Percentiles rank a stretch among this genome's conserved stretches.
These are phyloP conservation scores for Scolecobasidium constrictum DNA, from an alignment of 2,329 filamentous ascomycete genomes.

Conservation along the genomic window DNA sequence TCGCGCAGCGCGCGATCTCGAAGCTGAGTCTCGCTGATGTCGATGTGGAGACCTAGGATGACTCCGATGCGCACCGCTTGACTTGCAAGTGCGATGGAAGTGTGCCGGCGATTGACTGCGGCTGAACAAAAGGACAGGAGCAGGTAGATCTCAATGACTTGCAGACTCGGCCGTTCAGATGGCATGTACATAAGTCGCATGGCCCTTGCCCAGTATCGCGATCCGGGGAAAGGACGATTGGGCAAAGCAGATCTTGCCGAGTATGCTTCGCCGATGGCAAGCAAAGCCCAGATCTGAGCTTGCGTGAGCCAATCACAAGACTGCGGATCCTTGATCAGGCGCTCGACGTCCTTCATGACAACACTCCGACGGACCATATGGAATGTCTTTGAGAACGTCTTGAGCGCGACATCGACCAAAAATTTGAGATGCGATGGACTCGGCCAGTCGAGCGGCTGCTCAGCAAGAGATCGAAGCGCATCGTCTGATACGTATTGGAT, in stretches of 20 bases:
- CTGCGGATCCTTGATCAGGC: constrained; percentile 14
- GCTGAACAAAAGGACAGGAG: constrained; percentile 37
- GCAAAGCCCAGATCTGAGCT: constrained; percentile 34
- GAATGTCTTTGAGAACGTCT: constrained; percentile 29
- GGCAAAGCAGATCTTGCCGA: constrained; percentile 27
- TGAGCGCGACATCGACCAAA: constrained; percentile 30
- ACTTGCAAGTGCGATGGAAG: constrained; percentile 32
- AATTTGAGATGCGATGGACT: constrained; percentile 26
- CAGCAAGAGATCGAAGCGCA: constrained; percentile 23
- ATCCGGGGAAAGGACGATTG: constrained; percentile 29
- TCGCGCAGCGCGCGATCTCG: constrained; percentile 23
- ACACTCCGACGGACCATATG: constrained; percentile 31
- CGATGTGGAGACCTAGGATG: constrained; percentile 34
- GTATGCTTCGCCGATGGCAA: constrained; percentile 37
- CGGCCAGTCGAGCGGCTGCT: constrained; percentile 27
- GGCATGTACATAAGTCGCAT: constrained; percentile 28
- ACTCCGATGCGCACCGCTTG: constrained; percentile 33
- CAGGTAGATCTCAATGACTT: constrained; percentile 33
- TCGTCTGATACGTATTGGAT: constrained; percentile 22
- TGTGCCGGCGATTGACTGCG: constrained; percentile 33
- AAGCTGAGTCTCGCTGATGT: constrained; percentile 29
- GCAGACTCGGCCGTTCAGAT: constrained; percentile 32
- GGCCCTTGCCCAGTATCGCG: constrained; percentile 32
- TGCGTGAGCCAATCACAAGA: constrained; percentile 13
- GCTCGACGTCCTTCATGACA: constrained; percentile 24